phyloP scores from a whole-genome alignment of 306 rosid species.

The Inga leiocalycina region DNA sequence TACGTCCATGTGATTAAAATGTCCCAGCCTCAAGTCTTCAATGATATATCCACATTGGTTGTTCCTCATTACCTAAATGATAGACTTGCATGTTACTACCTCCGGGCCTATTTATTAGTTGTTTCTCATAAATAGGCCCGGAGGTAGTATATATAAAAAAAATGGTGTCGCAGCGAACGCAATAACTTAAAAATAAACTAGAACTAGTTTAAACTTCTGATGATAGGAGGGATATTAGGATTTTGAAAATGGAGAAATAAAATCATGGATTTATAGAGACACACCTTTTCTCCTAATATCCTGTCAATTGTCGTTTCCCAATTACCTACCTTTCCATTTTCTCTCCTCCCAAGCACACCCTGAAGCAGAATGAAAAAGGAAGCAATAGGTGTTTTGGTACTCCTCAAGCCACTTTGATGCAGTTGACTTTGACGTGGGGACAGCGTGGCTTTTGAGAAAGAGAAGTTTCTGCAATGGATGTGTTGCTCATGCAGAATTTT shows the following conservation, averaged over 20 bases:
- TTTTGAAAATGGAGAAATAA: not conserved
- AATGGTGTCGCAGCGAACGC: not conserved
- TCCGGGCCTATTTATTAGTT: not conserved
- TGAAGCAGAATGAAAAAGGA: not conserved
- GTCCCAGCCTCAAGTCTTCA: conserved; percentile 7
- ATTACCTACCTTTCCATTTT: not conserved
- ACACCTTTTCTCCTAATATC: not conserved
- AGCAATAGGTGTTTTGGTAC: not conserved
- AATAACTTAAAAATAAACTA: not conserved
- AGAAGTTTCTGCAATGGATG: not conserved
- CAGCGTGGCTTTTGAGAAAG: not conserved
- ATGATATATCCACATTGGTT: not conserved
- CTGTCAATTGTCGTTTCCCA: not conserved
- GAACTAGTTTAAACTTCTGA: not conserved
- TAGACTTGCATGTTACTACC: not conserved
- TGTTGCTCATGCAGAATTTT: not conserved
- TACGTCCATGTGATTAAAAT: not conserved
- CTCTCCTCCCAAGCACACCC: not conserved
- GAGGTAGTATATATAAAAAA: not conserved
- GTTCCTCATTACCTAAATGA: not conserved
- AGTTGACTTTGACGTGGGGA: not conserved
- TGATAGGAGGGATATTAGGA: not conserved
- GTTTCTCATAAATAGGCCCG: not conserved
- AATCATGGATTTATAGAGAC: not conserved
- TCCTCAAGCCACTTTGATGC: not conserved